Evolutionary conservation across 2,329 filamentous ascomycete genomes (phyloP).

Genomic region (Verticillium klebahnii): DNA sequence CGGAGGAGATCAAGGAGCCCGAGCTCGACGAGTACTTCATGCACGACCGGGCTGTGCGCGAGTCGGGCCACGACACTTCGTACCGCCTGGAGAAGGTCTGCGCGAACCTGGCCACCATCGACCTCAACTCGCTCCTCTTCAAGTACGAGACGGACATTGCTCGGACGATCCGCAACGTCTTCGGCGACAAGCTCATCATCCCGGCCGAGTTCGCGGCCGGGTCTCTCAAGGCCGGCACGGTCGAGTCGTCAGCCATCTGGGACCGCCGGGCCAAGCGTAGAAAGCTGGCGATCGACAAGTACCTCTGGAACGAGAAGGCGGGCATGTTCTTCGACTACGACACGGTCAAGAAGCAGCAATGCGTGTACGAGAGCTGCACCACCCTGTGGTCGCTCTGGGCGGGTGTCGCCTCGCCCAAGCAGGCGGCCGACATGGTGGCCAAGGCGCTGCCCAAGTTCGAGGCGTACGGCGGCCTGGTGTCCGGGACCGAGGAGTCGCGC

Average conservation of each 20-base stretch:
- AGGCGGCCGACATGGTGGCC: constrained; percentile 78
- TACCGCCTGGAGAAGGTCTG: constrained; percentile 88
- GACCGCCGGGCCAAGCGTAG: constrained; percentile 82
- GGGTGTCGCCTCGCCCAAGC: constrained; percentile 76
- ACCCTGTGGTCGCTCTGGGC: constrained; percentile 99
- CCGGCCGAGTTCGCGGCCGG: constrained; percentile 76
- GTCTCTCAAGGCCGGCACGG: constrained; percentile 59
- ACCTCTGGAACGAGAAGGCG: constrained; percentile 85
- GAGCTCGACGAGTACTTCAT: constrained; percentile 93
- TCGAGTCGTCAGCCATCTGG: constrained; percentile 84
- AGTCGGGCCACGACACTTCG: constrained; percentile 94
- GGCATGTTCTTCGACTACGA: constrained; percentile 99
- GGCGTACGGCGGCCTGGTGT: constrained; percentile 79
- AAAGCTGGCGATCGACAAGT: constrained; percentile 83
- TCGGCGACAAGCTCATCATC: constrained; percentile 77
- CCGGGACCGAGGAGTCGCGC: constrained; percentile 84
- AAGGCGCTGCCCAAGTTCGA: constrained; percentile 85
- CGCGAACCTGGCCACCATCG: constrained; percentile 86
- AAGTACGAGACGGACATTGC: constrained; percentile 97
- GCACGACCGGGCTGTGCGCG: constrained; percentile 91
- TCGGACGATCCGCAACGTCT: constrained; percentile 76
- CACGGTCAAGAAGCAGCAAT: constrained; percentile 74
- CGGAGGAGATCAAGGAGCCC: constrained; percentile 70
- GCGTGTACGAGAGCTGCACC: constrained; percentile 83
- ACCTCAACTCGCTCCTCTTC: constrained; percentile 90